Base-by-base conservation (phyloP, 306 rosid genomes). In the Spatholobus suberectus region DNA sequence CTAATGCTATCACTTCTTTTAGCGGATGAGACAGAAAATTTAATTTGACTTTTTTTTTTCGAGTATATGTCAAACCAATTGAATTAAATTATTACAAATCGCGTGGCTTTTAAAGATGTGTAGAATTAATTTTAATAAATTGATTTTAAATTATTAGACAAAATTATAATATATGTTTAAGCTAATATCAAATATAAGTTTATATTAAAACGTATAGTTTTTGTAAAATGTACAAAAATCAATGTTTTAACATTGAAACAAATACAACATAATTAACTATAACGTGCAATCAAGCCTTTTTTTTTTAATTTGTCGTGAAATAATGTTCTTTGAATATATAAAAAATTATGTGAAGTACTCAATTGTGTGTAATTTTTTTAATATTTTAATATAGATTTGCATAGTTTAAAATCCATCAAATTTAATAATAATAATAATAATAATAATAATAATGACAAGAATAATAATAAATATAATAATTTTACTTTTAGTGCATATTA, bases 1-100 rank as follows among this genome's bases (percentile, higher is more conserved):
- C 95, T 89, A 91, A 87, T 72, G 70, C 23, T 38, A 63, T 77
- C 81, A 81, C 54, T 58, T 23, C 58, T 52, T 54, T 70, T 35
- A 6, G 26, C 44, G 43, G 52, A 21, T 8, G 34, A 12, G 29
- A 8, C 65, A 9, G 3, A 38, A n/a, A 43, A 14, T 20, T 34
- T 69, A 8, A 20, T 26, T n/a, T 49, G 4, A 59, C 43, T 67
- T 38, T 65, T 24, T 27, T 17, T 37, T 8, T 3, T 14, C 2
- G 4, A 34, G n/a, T 9, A 26, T 7, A 12, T 40, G 46, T 72
- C 69, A 84, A 78, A 51, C 32, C 24, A 66, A 76, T 26, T 17
- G 10, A 40, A n/a, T 72, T 15, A 2, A 52, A 40, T 73, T 73
- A 55, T 75, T 26, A 32, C 27, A 41, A 54, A 34, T 62, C 24